These are phyloP conservation scores for Fraxinus anomala DNA, from an alignment of 257 asterid genomes.

Conservation along the genomic window DNA sequence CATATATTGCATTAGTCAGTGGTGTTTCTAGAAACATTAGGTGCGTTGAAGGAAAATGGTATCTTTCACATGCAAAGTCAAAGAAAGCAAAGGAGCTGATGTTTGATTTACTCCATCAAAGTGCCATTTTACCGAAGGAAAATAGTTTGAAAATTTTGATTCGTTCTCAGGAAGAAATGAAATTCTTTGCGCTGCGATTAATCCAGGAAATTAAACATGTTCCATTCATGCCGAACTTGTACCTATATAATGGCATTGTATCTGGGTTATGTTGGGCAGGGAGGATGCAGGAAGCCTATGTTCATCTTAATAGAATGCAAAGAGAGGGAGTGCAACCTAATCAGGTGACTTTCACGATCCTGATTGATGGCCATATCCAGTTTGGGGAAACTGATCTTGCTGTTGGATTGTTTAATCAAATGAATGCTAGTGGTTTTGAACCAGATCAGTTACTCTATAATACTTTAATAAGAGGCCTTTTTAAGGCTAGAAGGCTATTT, in stretches of 20 bases:
- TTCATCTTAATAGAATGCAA: slow-evolving; percentile 46
- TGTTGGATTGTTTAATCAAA: slow-evolving; percentile 51
- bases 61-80: slow-evolving; percentile 26
- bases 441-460: slow-evolving; percentile 49
- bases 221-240: slow-evolving; percentile 42
- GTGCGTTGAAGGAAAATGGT: slow-evolving; percentile 34
- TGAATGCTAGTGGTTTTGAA: slow-evolving; percentile 45
- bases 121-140: slow-evolving; percentile 24
- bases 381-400: slow-evolving; percentile 51
- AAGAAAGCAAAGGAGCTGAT: slow-evolving; percentile 42
- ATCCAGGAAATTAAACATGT: slow-evolving; percentile 33
- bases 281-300: slow-evolving; percentile 51
- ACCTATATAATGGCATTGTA: slow-evolving; percentile 49
- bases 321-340: slow-evolving; percentile 53
- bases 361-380: slow-evolving; percentile 53
- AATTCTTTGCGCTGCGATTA: slow-evolving; percentile 35
- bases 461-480: slow-evolving; percentile 52
- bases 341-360: slow-evolving; percentile 60
- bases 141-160: slow-evolving; percentile 28
- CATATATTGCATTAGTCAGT: slow-evolving; percentile 48
- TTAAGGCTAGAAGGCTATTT: slow-evolving; percentile 44
- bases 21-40: slow-evolving; percentile 55
- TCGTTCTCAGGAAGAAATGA: slow-evolving; percentile 39
- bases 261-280: slow-evolving; percentile 51
- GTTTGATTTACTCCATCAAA: slow-evolving; percentile 42